Conservation (phyloP, 495 filamentous ascomycete species). For the Aspergillus funiculosus region DNA sequence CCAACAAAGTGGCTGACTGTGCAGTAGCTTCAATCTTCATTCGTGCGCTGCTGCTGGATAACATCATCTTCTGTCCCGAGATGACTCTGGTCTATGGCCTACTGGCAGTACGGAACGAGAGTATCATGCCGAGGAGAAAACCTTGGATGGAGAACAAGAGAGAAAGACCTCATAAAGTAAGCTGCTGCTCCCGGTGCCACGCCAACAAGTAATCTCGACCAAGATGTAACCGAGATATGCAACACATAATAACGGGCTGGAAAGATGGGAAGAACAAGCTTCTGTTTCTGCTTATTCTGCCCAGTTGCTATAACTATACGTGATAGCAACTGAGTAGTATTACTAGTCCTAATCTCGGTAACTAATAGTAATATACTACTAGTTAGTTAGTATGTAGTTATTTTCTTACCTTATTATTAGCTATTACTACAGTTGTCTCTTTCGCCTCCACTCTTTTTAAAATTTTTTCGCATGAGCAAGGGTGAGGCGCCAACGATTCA, state of each 20-base stretch:
- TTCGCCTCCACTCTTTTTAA: constrained; percentile 1
- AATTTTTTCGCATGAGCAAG: constrained; percentile 9
- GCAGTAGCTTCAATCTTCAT: constrained; percentile 18
- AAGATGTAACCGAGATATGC: background rate
- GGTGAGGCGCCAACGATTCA: background rate
- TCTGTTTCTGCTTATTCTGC: background rate
- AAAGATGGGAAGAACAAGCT: no score
- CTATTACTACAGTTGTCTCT: background rate
- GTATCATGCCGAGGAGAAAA: background rate
- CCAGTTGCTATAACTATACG: no score
- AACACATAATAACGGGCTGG: background rate
- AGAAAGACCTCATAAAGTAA: background rate
- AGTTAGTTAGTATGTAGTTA: no score
- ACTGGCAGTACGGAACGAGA: background rate
- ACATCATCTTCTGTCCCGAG: background rate
- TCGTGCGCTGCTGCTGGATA: constrained; percentile 14
- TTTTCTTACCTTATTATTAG: background rate
- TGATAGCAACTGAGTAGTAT: no score
- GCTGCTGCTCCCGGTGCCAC: background rate
- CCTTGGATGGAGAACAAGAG: background rate
- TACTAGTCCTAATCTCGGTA: no score
- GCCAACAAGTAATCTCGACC: constrained; percentile 1
- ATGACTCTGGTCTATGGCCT: background rate
- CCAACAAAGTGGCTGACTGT: constrained; percentile 23
- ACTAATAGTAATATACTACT: no score